Conservation (phyloP, 2,329 filamentous ascomycete genomes). For the Microsporum canis region DNA sequence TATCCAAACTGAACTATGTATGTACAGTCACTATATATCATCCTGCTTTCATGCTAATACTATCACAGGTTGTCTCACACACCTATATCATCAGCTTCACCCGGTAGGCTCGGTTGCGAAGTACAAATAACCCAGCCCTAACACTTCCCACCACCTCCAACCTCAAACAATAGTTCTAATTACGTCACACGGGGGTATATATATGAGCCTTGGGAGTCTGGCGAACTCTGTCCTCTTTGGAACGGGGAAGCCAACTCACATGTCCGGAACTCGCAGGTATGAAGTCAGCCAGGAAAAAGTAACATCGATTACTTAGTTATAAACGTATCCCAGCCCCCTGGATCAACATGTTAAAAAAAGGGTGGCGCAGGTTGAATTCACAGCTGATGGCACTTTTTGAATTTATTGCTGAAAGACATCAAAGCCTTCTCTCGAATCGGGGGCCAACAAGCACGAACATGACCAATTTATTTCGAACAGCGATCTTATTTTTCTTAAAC, state of each 20-base stretch:
- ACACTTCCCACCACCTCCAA: neutral
- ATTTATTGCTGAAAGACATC: neutral
- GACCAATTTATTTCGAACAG: neutral
- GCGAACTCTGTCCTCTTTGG: neutral
- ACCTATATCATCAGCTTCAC: neutral
- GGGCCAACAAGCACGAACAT: neutral
- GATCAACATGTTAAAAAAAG: neutral
- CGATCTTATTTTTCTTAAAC: neutral
- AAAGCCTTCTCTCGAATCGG: neutral
- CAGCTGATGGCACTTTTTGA: neutral
- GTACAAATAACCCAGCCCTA: neutral
- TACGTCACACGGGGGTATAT: neutral
- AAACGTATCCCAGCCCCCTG: neutral
- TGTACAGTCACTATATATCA: neutral
- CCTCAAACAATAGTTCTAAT: neutral
- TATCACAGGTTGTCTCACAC: neutral
- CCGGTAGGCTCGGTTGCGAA: neutral
- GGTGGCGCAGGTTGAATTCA: neutral
- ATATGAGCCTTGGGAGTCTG: neutral
- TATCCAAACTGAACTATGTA: neutral
- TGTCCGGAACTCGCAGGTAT: neutral
- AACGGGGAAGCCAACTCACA: neutral
- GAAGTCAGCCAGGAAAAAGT: neutral
- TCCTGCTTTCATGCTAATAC: neutral
- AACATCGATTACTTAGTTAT: neutral